Percentiles rank a stretch among this genome's conserved stretches.
phyloP scores from a whole-genome alignment of 768 basidiomycete species.

The Sutorius australiensis region DNA sequence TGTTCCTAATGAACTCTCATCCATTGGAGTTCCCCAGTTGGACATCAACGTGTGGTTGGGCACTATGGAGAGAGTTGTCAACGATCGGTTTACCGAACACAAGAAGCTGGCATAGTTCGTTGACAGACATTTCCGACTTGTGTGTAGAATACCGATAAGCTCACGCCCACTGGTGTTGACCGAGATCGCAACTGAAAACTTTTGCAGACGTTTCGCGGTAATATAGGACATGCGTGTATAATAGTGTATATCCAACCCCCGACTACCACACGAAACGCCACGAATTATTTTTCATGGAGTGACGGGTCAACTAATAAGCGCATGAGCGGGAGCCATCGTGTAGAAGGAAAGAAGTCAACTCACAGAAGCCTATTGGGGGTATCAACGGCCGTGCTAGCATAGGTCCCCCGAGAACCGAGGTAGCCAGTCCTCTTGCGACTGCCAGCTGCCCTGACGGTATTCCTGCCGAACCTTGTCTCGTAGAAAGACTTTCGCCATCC shows the following conservation, averaged over 20 bases:
- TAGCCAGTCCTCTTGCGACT: slow-evolving; percentile 5
- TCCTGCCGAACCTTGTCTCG: neutral
- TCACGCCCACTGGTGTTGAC: neutral
- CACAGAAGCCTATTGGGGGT: slow-evolving; percentile 22
- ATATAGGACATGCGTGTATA: neutral
- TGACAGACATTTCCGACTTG: neutral
- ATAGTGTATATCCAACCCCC: slow-evolving; percentile 6
- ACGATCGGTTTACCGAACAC: slow-evolving; percentile 51
- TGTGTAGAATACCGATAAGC: neutral
- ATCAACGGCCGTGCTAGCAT: neutral
- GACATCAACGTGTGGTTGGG: slow-evolving; percentile 72
- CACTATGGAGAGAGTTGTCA: slow-evolving; percentile 78
- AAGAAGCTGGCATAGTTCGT: slow-evolving; percentile 38
- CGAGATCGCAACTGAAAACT: neutral
- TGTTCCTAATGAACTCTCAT: slow-evolving; percentile 2
- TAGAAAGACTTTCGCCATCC: neutral
- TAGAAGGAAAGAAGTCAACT: slow-evolving; percentile 6
- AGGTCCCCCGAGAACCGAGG: neutral
- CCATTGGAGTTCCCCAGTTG: slow-evolving; percentile 15
- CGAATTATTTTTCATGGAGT: slow-evolving; percentile 13
- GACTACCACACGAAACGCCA: neutral
- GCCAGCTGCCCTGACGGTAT: neutral
- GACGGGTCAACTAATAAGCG: slow-evolving; percentile 23
- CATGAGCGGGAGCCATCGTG: neutral
- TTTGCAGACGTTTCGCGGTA: neutral